Conservation (phyloP, 129 eudicot species). For the Arctium lappa region DNA sequence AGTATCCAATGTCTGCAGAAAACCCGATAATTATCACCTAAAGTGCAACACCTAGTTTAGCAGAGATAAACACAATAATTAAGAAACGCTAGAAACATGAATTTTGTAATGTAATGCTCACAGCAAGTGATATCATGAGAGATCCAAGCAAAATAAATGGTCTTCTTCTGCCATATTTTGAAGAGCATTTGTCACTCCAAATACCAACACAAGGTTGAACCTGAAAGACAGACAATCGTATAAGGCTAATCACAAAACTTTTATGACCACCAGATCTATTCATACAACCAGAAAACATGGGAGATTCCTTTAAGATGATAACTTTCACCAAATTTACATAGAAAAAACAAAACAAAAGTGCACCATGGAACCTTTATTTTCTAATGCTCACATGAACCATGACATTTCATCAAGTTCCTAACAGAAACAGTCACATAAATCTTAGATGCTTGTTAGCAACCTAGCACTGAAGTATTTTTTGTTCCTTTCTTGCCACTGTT, state of each 20-base stretch:
- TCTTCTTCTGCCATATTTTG: slow-evolving; percentile 92
- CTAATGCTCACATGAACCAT: background rate
- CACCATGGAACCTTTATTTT: background rate
- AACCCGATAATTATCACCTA: slow-evolving; percentile 95
- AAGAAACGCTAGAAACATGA: background rate
- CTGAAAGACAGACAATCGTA: slow-evolving; percentile 41
- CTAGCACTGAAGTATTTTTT: background rate
- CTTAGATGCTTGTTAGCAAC: background rate
- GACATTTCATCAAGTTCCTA: background rate
- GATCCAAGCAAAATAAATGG: slow-evolving; percentile 92
- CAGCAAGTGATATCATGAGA: slow-evolving; percentile 82
- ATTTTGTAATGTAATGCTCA: slow-evolving; percentile 38
- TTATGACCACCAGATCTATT: background rate
- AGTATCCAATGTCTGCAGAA: slow-evolving; percentile 98
- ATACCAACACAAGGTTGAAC: slow-evolving; percentile 99
- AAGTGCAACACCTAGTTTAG: slow-evolving; percentile 40
- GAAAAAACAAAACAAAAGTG: slow-evolving; percentile 7
- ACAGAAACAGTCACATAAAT: background rate
- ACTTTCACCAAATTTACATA: background rate
- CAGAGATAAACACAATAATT: slow-evolving; percentile 10
- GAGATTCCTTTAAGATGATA: background rate
- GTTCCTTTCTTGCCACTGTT: background rate
- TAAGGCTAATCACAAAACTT: background rate
- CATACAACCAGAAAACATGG: slow-evolving; percentile 3
- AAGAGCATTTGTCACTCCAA: slow-evolving; percentile 97